These are phyloP conservation scores for Cyberlindnera meyerae DNA, from an alignment of 805 yeast genomes.

Conservation along the genomic window DNA sequence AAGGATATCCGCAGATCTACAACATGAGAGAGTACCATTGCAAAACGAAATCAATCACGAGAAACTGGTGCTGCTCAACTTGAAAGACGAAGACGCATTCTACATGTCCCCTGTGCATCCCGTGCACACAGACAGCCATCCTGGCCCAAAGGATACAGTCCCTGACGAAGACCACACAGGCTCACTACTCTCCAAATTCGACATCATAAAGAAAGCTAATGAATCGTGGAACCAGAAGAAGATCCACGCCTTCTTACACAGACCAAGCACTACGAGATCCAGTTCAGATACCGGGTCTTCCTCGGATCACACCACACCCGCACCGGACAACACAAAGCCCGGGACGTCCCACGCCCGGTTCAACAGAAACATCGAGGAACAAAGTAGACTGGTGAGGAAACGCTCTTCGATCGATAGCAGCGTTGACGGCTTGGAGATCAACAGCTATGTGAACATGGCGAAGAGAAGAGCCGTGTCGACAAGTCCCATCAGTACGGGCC, in stretches of 20 bases:
- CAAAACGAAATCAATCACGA: slow-evolving; percentile 26
- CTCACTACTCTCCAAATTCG: slow-evolving; percentile 18
- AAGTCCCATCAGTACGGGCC: slow-evolving; percentile 21
- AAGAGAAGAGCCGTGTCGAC: slow-evolving; percentile 28
- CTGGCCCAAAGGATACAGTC: slow-evolving; percentile 1
- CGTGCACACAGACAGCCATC: neutral
- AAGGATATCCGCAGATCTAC: slow-evolving; percentile 22
- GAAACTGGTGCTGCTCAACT: slow-evolving; percentile 22
- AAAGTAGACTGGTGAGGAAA: slow-evolving; percentile 16
- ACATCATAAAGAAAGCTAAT: slow-evolving; percentile 25
- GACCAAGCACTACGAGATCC: neutral
- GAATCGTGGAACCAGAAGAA: slow-evolving; percentile 27
- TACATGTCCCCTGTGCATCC: slow-evolving; percentile 2
- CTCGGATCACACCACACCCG: neutral
- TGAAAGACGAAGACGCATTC: slow-evolving; percentile 21
- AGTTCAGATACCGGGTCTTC: neutral
- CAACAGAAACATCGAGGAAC: slow-evolving; percentile 9
- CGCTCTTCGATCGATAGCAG: slow-evolving; percentile 19
- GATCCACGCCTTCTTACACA: slow-evolving; percentile 1
- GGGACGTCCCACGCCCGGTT: too few species aligned
- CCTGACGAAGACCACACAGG: too few species aligned
- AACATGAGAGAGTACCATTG: slow-evolving; percentile 22
- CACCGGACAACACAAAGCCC: too few species aligned
- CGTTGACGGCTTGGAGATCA: neutral
- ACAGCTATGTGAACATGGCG: neutral